Base-by-base conservation (phyloP, 1,284 basidiomycete species). In the Papiliotrema nemorosa region DNA sequence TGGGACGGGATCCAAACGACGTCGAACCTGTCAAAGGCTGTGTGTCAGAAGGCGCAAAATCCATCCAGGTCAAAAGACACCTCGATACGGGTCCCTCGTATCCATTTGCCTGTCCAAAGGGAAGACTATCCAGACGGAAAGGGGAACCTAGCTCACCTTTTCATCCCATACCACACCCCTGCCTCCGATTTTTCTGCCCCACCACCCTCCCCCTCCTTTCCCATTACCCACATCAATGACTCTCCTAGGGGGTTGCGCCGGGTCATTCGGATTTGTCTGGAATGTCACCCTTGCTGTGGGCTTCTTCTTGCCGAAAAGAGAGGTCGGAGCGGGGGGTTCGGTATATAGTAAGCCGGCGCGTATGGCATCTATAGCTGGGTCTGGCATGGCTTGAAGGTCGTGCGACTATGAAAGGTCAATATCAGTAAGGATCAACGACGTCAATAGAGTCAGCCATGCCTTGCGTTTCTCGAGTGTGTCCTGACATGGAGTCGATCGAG, bases 301-400 rank as follows among this genome's bases (percentile, higher is more conserved):
- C 5, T n/a, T 21, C 53, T 39, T 40, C 20, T 31, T 25, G 42
- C 34, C n/a, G 31, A 39, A 36, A 27, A 31, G 5, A 14, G 29
- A 21, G 13, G 49, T 29, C 7, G 29, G 7, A 31, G 9, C 29
- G 29, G 29, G 29, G 9, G 58, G 58, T 34, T 60, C 55, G 37
- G 47, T 55, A 41, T 57, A 57, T 1, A 50, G 52, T 14, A 55
- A 40, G 13, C 58, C 55, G 9, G 40, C 21, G 5, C 39, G 29
- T 31, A 47, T 25, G 1, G 55, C 55, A 22, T 55, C 53, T 13
- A 57, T 45, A 6, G 53, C 51, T 2, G 55, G 44, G 34, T 51
- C 53, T 14, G 57, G 49, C 49, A 55, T 57, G 21, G 12, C 29
- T 12, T 5, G 18, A 9, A 26, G n/a, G 40, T 12, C 5, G 22